Conservation (phyloP, 106 monocot genomes). For the Acanthochlamys bracteata region DNA sequence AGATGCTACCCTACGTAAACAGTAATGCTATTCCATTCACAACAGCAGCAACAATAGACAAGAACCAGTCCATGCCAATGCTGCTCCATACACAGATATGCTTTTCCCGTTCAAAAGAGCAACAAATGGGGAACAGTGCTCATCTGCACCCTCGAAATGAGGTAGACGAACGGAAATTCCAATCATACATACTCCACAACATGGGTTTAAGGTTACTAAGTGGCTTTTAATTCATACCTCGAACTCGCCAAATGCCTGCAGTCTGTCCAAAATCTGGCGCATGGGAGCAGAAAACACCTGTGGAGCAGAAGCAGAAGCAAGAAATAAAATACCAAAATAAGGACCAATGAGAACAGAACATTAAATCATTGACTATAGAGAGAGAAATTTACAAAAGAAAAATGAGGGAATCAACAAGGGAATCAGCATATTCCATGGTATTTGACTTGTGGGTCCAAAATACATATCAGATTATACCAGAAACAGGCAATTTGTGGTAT, state of each 20-base stretch:
- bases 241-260: slow-evolving; percentile 85
- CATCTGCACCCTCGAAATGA: too few species aligned
- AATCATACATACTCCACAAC: background rate
- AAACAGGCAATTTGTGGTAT: background rate
- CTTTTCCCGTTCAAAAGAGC: too few species aligned
- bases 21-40: too few species aligned
- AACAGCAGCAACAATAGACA: too few species aligned
- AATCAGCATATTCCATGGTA: slow-evolving; percentile 1
- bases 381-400: background rate
- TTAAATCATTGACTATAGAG: background rate
- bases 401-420: background rate
- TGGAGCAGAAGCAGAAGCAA: background rate
- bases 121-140: too few species aligned
- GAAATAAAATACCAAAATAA: slow-evolving; percentile 6
- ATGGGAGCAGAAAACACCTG: slow-evolving; percentile 78
- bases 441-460: background rate
- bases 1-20: too few species aligned
- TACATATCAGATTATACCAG: background rate
- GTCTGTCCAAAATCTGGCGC: slow-evolving; percentile 76
- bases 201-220: background rate
- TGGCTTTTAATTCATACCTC: slow-evolving; percentile 31
- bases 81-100: too few species aligned
- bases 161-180: background rate
- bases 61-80: too few species aligned
- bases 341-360: background rate